These are phyloP conservation scores for Hypoxylon cercidicola DNA, from an alignment of 495 filamentous ascomycete species.

Conservation along the genomic window DNA sequence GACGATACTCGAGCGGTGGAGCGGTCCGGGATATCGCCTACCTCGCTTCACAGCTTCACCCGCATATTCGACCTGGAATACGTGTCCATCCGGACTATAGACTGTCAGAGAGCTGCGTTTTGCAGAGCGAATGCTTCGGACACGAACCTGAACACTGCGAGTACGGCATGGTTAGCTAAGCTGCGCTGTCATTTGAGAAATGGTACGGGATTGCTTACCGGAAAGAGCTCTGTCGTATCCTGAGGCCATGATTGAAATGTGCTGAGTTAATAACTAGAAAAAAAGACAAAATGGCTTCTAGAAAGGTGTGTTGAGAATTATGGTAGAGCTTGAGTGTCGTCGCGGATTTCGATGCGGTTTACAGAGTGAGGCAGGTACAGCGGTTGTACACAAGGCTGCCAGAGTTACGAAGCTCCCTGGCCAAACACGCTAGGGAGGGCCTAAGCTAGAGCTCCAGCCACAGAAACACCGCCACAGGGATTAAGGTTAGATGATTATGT, in stretches of 20 bases:
- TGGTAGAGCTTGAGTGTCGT: slow-evolving; percentile 17
- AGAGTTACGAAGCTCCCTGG: slow-evolving; percentile 46
- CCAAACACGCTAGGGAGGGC: slow-evolving; percentile 17
- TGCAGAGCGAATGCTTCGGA: slow-evolving; percentile 37
- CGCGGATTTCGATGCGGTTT: slow-evolving; percentile 27
- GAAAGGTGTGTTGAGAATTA: slow-evolving; percentile 22
- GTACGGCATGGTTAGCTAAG: slow-evolving; percentile 50
- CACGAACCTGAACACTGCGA: slow-evolving; percentile 75
- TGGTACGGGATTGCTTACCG: slow-evolving; percentile 66
- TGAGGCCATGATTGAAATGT: slow-evolving; percentile 70
- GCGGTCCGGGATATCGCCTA: slow-evolving; percentile 47
- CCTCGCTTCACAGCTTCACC: slow-evolving; percentile 98
- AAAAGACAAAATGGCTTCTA: slow-evolving; percentile 15
- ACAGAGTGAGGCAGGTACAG: slow-evolving; percentile 17
- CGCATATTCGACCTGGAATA: slow-evolving; percentile 99
- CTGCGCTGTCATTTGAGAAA: slow-evolving; percentile 8
- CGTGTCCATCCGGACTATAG: slow-evolving; percentile 93
- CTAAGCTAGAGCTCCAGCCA: slow-evolving; percentile 25
- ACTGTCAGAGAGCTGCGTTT: slow-evolving; percentile 47
- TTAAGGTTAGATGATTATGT: neutral
- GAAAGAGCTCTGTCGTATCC: slow-evolving; percentile 96
- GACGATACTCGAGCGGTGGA: slow-evolving; percentile 3
- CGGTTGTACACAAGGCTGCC: slow-evolving; percentile 42
- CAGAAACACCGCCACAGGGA: slow-evolving; percentile 2
- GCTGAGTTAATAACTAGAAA: slow-evolving; percentile 12